Evolutionary conservation across 1,139 yeast genomes (phyloP), one percentile per base, ranked within the genome.

Genomic region (Taphrina confusa): DNA sequence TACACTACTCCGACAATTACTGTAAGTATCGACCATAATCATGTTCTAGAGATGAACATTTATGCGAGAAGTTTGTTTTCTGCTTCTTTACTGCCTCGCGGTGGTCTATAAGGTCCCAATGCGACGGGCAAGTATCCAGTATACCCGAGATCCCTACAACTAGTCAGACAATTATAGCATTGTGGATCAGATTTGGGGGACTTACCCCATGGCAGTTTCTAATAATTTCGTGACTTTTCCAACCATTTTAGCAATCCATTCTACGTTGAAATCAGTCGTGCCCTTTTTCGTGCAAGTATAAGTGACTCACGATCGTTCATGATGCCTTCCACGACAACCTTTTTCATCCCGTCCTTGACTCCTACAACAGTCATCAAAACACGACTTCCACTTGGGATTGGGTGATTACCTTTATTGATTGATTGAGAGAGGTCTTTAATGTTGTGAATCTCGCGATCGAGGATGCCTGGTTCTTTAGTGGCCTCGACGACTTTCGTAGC

Each of bases 171-270:
- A 8, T n/a, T 8, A n/a, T 6, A 20, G 6, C 16, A 9, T 34
- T 20, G n/a, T 16, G 8, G 3, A 6, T 9, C n/a, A 6, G 4
- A n/a, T 9, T 16, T 3, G 12, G 11, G 8, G 1, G 12, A 42
- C 45, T n/a, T n/a, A 42, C 47, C 58, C 58, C 28, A 42, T 20
- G 18, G 58, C 58, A 12, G 58, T 54, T 36, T 54, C 58, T 25
- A 54, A 28, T 36, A 42, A n/a, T 20, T 54, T 54, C 12, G 58
- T 54, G 16, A 54, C 18, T 34, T 54, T 54, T 9, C 58, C 58
- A 14, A 54, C 44, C 44, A 54, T 45, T 23, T 54, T 54, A 9
- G 51, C 51, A 25, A 54, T 54, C 44, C 49, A 42, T 16, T 42
- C 47, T 42, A 14, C 20, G 33, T 9, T 12, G 33, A 9, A 30